phyloP scores from a whole-genome alignment of 805 yeast species.

The Candida pseudofarinosa region DNA sequence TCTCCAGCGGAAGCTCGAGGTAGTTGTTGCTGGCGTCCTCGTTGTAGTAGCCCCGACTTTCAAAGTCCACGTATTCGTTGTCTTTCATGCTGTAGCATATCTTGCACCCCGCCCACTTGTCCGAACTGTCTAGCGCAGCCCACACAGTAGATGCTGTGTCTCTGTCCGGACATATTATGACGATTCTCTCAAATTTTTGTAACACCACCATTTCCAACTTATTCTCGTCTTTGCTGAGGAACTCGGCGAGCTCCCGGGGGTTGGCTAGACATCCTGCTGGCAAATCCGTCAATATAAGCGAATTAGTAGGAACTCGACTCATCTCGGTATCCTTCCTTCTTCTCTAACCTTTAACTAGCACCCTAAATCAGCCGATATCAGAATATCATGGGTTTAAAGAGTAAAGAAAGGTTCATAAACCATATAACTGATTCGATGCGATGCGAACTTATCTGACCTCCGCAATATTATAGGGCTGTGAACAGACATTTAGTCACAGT shows the following conservation, averaged over 20 bases:
- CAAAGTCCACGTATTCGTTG: constrained; percentile 16
- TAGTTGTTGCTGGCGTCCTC: constrained; percentile 19
- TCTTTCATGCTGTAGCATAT: constrained; percentile 33
- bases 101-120: constrained; percentile 13
- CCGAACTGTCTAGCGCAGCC: constrained; percentile 10
- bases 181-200: constrained; percentile 28
- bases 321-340: background rate
- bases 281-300: constrained; percentile 32
- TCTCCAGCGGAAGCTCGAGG: constrained; percentile 39
- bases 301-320: constrained; percentile 22
- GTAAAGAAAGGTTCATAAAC: background rate
- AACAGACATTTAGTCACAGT: background rate
- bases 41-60: constrained; percentile 3
- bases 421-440: background rate
- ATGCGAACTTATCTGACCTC: background rate
- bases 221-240: constrained; percentile 20
- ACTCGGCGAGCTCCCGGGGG: constrained; percentile 23
- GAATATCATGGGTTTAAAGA: background rate
- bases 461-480: background rate
- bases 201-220: constrained; percentile 32
- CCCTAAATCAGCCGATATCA: no score
- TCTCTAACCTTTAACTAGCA: no score
- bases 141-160: constrained; percentile 18
- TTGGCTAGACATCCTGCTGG: constrained; percentile 16
- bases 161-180: constrained; percentile 27